Evolutionary conservation across 2,329 filamentous ascomycete genomes (phyloP).

Genomic region (Penicillium sp.): DNA sequence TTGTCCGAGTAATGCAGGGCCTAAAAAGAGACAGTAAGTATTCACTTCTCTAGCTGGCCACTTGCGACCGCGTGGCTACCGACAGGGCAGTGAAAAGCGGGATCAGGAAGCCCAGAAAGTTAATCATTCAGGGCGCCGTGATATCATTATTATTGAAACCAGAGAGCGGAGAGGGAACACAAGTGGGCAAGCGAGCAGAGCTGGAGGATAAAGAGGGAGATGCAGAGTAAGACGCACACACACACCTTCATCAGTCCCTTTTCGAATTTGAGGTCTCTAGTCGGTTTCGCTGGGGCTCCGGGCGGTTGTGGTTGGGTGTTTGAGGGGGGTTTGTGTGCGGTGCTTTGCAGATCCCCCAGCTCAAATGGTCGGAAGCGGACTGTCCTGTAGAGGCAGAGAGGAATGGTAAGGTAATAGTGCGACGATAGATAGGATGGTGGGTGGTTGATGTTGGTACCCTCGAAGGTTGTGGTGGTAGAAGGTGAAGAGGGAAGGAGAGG

Average conservation of each 20-base stretch:
- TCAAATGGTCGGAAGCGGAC: constrained; percentile 18
- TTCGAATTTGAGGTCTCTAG: constrained; percentile 24
- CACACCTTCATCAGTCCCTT: constrained; percentile 36
- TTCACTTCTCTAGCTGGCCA: constrained; percentile 25
- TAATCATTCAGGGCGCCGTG: constrained; percentile 23
- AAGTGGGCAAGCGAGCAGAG: background rate
- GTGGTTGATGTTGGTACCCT: background rate
- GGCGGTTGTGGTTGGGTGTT: constrained; percentile 16
- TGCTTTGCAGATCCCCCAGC: constrained; percentile 24
- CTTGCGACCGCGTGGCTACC: constrained; percentile 26
- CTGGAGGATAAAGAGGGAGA: background rate
- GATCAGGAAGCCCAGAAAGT: constrained; percentile 12
- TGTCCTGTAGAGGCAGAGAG: constrained; percentile 7
- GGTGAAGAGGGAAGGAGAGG: constrained; percentile 17
- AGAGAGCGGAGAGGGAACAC: constrained; percentile 4
- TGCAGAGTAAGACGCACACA: constrained; percentile 9
- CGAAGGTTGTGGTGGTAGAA: constrained; percentile 1
- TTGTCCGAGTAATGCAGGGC: constrained; percentile 27
- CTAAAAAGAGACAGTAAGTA: constrained; percentile 26
- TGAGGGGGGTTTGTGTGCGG: constrained; percentile 28
- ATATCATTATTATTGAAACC: constrained; percentile 33
- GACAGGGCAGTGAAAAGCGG: constrained; percentile 10
- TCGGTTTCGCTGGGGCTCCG: constrained; percentile 12
- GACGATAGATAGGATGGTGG: background rate
- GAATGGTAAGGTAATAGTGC: constrained; percentile 1